Evolutionary conservation across 2,329 filamentous ascomycete species (phyloP), one percentile per base, ranked within the genome.

Genomic region (Diaporthe vaccinii): DNA sequence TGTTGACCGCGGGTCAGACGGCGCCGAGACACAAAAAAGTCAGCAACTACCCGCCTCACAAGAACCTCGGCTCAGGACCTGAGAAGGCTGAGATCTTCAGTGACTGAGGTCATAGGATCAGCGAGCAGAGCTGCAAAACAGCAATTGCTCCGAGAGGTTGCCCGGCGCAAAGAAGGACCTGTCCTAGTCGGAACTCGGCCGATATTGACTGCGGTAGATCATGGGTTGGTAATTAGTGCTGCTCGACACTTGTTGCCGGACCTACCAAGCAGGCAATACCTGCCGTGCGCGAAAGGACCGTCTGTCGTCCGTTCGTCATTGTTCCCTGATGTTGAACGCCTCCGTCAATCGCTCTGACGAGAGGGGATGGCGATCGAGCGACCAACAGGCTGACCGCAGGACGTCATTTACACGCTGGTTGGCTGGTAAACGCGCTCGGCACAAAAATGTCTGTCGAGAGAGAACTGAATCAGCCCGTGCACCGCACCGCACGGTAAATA

Each of bases 171-270:
- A 59, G 39, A 36, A 59, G 53, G 68, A 41, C 46, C 31, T 69
- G 65, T 71, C 53, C 51, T n/a, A 31, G 68, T 71, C 68, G 68
- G 68, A 71, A 71, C 51, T 59, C 68, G 68, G 68, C 68, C 68
- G 53, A 71, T 71, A 59, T 36, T 69, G 65, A 41, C 34, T 41
- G 65, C 34, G 49, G 46, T 69, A 55, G 65, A 55, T 22, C 49
- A 69, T 41, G 55, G 68, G 58, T 71, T 59, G 53, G 53, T 59
- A 55, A 69, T 69, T 69, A 69, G 68, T 71, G 68, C 68, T 55
- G 53, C 68, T 71, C 39, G 39, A 41, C 53, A 44, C 28, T 58
- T 71, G 39, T 58, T 49, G 68, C 25, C 36, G 53, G 68, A 20
- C 41, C 68, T 59, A 59, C 68, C 51, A 36, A 14, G 68, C 51